Evolutionary conservation across 2,329 filamentous ascomycete genomes (phyloP).

Genomic region (Trichoderma sp.): DNA sequence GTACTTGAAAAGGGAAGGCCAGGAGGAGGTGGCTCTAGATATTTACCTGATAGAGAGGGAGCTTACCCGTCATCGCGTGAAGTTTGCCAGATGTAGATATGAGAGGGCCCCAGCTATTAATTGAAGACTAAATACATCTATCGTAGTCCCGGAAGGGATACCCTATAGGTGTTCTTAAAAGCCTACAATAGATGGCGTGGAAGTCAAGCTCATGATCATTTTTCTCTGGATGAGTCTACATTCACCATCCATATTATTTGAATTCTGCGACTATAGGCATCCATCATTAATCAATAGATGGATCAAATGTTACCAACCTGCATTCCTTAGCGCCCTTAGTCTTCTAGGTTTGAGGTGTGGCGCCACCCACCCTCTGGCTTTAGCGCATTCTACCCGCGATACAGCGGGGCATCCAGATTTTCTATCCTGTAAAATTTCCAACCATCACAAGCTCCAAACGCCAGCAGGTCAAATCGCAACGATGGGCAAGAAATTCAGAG

Average conservation of each 20-base stretch:
- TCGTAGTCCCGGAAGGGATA: neutral
- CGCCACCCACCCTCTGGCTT: neutral
- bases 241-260: neutral
- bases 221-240: neutral
- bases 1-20: neutral
- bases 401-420: slow-evolving; percentile 19
- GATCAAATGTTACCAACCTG: neutral
- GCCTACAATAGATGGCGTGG: neutral
- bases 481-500: slow-evolving; percentile 40
- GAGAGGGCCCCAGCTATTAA: neutral
- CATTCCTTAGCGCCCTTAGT: neutral
- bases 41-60: no score
- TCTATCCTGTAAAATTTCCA: slow-evolving; percentile 18
- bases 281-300: neutral
- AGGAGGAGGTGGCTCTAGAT: no score
- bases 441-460: neutral
- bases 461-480: slow-evolving; percentile 24
- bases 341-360: neutral
- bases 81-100: neutral
- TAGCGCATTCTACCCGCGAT: slow-evolving; percentile 16
- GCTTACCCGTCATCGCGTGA: neutral
- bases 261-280: neutral
- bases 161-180: neutral
- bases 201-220: neutral
- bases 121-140: neutral